Conservation (phyloP, 2,329 filamentous ascomycete species). For the Colletotrichum sp. region DNA sequence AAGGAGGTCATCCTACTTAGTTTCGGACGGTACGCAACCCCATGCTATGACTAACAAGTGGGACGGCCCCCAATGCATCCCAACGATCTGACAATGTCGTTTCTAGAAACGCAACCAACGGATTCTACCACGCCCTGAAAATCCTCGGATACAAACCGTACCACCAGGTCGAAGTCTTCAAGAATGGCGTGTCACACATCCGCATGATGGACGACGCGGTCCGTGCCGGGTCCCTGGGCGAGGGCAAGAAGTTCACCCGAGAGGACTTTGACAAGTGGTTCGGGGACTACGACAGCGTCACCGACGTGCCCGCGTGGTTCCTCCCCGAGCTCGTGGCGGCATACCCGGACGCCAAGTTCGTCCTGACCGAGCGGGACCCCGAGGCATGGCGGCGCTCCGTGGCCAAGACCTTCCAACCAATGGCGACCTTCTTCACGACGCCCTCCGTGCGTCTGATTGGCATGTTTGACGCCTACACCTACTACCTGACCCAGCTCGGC, state of each 20-base stretch:
- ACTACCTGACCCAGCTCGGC: neutral
- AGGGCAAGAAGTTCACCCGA: conserved; percentile 33
- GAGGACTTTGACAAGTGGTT: conserved; percentile 45
- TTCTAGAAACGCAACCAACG: conserved; percentile 37
- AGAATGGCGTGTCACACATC: conserved; percentile 25
- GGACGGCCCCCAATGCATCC: neutral
- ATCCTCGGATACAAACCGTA: conserved; percentile 40
- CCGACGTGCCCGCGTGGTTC: conserved; percentile 28
- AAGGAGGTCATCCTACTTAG: conserved; percentile 42
- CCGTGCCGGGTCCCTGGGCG: conserved; percentile 29
- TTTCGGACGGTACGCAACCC: conserved; percentile 35
- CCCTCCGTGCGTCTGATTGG: neutral
- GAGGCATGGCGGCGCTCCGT: conserved; percentile 35
- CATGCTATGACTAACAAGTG: neutral
- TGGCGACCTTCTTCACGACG: conserved; percentile 2
- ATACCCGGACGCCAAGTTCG: conserved; percentile 40
- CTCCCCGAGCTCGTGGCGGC: conserved; percentile 31
- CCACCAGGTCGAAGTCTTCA: conserved; percentile 37
- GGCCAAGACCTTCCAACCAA: conserved; percentile 26
- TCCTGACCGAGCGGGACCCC: conserved; percentile 37
- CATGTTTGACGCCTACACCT: neutral
- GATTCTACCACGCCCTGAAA: conserved; percentile 37
- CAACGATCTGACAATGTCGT: neutral
- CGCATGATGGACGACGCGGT: conserved; percentile 35
- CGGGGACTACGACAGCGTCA: conserved; percentile 35